Conservation (phyloP, 768 basidiomycete genomes). For the Cubamyces sp. region DNA sequence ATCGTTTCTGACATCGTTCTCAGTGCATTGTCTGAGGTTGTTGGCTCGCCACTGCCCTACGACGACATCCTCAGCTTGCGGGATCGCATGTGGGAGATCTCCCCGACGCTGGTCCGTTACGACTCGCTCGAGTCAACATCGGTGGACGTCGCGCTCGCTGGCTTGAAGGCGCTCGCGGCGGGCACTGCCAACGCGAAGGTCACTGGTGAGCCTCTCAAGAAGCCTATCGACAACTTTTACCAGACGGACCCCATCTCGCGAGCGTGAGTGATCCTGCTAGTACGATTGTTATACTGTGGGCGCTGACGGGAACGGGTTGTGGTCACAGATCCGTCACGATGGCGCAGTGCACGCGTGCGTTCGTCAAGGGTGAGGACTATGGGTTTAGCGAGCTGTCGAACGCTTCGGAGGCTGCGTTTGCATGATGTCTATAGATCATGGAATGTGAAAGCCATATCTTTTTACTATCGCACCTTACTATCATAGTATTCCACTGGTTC, state of each 20-base stretch:
- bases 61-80: slow-evolving; percentile 83
- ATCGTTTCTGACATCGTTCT: slow-evolving; percentile 1
- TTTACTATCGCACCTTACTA: neutral
- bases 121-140: slow-evolving; percentile 82
- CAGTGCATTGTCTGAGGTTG: slow-evolving; percentile 87
- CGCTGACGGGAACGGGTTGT: neutral
- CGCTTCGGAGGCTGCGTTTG: slow-evolving; percentile 47
- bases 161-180: slow-evolving; percentile 61
- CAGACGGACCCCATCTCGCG: slow-evolving; percentile 94
- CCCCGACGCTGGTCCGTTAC: slow-evolving; percentile 86
- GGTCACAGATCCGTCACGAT: slow-evolving; percentile 85
- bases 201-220: slow-evolving; percentile 64
- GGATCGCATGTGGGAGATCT: slow-evolving; percentile 96
- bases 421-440: slow-evolving; percentile 36
- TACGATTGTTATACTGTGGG: neutral
- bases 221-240: slow-evolving; percentile 92
- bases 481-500: neutral
- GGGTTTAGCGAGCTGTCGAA: slow-evolving; percentile 55
- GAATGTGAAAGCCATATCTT: slow-evolving; percentile 13
- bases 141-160: slow-evolving; percentile 67
- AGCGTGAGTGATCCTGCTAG: slow-evolving; percentile 61
- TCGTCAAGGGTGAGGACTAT: slow-evolving; percentile 74
- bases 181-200: slow-evolving; percentile 58
- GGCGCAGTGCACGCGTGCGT: slow-evolving; percentile 91
- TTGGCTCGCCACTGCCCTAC: slow-evolving; percentile 84